Evolutionary conservation across 768 basidiomycete genomes (phyloP).

Genomic region (Tylopilus sp.): DNA sequence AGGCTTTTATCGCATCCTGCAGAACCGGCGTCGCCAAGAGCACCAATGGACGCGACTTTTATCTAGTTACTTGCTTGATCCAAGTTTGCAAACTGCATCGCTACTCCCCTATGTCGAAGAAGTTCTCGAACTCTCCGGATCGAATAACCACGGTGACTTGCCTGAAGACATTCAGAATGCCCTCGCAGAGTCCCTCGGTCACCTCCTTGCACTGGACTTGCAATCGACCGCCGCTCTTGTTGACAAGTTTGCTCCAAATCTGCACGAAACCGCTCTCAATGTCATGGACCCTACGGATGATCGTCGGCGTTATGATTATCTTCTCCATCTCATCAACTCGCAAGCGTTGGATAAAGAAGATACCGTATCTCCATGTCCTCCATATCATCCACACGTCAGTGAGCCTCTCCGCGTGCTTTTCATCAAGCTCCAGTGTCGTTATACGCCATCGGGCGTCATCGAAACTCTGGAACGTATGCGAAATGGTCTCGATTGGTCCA

Average conservation of each 20-base stretch:
- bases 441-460: slow-evolving; percentile 63
- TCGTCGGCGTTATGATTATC: slow-evolving; percentile 67
- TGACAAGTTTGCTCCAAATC: slow-evolving; percentile 60
- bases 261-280: slow-evolving; percentile 64
- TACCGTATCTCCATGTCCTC: slow-evolving; percentile 18
- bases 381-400: slow-evolving; percentile 47
- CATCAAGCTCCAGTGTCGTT: slow-evolving; percentile 68
- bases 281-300: slow-evolving; percentile 44
- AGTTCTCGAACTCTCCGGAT: slow-evolving; percentile 48
- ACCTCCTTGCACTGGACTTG: slow-evolving; percentile 60
- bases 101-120: slow-evolving; percentile 67
- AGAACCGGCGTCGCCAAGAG: slow-evolving; percentile 75
- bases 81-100: slow-evolving; percentile 53
- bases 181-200: slow-evolving; percentile 58
- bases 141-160: slow-evolving; percentile 46
- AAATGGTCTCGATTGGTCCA: slow-evolving; percentile 52
- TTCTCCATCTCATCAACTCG: slow-evolving; percentile 64
- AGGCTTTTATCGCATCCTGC: slow-evolving; percentile 88
- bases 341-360: slow-evolving; percentile 41
- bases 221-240: slow-evolving; percentile 67
- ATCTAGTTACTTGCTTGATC: slow-evolving; percentile 71
- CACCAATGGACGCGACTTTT: slow-evolving; percentile 72
- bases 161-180: slow-evolving; percentile 54
- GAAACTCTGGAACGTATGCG: slow-evolving; percentile 51
- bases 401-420: slow-evolving; percentile 55